Evolutionary conservation across 2,329 filamentous ascomycete genomes (phyloP).

Genomic region (Epicoccum sorghinum): DNA sequence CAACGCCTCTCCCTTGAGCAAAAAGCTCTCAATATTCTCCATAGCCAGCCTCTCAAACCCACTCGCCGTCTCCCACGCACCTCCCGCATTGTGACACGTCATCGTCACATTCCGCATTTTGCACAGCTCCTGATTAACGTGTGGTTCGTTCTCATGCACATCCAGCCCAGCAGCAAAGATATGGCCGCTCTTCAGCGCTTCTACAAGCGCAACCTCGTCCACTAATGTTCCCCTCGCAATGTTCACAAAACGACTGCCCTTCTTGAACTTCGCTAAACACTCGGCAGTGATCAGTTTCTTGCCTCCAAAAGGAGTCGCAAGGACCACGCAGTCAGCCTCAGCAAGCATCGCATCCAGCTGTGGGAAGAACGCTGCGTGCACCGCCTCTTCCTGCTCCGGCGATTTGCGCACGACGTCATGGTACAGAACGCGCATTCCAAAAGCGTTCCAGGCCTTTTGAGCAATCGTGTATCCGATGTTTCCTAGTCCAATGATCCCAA

Average conservation of each 20-base stretch:
- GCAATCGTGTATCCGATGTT: background rate
- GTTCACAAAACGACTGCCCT: background rate
- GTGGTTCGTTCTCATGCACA: background rate
- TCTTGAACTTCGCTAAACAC: background rate
- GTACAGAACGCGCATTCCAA: background rate
- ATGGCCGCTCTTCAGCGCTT: background rate
- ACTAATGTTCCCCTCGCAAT: background rate
- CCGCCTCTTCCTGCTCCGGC: background rate
- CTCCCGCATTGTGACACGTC: conserved; percentile 70
- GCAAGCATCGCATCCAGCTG: background rate
- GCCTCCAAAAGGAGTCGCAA: background rate
- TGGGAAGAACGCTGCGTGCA: background rate
- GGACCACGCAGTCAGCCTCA: background rate
- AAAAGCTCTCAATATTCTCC: conserved; percentile 55
- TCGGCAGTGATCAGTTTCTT: background rate
- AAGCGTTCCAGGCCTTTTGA: background rate
- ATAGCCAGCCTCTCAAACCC: conserved; percentile 71
- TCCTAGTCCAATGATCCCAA: background rate
- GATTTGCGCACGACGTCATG: background rate
- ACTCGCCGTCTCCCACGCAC: conserved; percentile 67
- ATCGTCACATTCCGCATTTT: conserved; percentile 59
- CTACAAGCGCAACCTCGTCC: background rate
- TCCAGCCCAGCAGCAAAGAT: background rate
- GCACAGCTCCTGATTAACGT: conserved; percentile 45
- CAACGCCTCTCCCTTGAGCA: background rate